Base-by-base conservation (phyloP, 2,329 filamentous ascomycete species). In the Ceratocystis variospora region DNA sequence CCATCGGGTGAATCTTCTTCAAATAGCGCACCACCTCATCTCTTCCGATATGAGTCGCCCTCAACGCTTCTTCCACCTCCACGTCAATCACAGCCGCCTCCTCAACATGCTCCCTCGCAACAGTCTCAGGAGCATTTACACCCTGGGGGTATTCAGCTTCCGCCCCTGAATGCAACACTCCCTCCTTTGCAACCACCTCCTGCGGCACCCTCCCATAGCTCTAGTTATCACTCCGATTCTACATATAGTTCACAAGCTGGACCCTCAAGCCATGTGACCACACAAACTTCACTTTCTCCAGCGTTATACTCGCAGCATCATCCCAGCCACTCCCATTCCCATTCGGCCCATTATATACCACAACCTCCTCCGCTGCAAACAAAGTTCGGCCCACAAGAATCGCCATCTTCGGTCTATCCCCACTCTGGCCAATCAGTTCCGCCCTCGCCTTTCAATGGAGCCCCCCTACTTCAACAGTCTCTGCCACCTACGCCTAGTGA, bases 161-260 rank as follows among this genome's bases (percentile, higher is more conserved):
- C 65, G 8, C 48, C 61, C 5, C 37, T 66, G 46, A 28, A 44
- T 17, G 10, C 28, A 55, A 33, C 45, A 6, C 48, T 55, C 7
- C 48, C 48, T 44, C n/a, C 50, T 48, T 48, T 66, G 15, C 62
- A 66, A 17, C 69, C 63, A 28, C 67, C 55, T 3, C 67, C 67
- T n/a, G 61, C 64, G 17, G 46, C 64, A 12, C 53, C 17, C 57
- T 67, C 50, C 62, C 64, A 31, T 48, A 63, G 25, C 45, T 65
- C 37, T 61, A 66, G 53, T 61, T 69, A 33, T 65, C 66, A 66
- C 50, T 63, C 65, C 4, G 61, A 66, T 41, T 28, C 59, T 33
- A 61, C 31, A 19, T 66, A 66, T 45, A 25, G 46, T 2, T 57
- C 61, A 7, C 65, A 57, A 25, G 8, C 57, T 37, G 10, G 57